Percentiles rank a stretch among this genome's conserved stretches.
Conservation (phyloP, 441 rosid genomes). For the Syzygium syzygioides region DNA sequence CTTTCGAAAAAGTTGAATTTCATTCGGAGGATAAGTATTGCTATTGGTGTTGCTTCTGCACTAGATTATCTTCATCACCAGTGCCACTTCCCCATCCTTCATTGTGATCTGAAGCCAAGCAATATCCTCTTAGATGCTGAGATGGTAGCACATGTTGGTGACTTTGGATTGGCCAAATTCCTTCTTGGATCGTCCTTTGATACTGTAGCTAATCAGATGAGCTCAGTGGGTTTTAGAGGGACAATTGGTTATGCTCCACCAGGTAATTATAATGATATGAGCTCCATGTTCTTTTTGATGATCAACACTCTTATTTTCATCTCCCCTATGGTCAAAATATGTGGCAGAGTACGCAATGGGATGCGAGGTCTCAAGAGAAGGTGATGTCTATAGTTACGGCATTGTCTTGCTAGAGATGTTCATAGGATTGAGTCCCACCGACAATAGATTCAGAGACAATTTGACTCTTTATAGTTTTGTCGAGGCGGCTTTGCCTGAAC, state of each 20-base stretch:
- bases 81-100: neutral
- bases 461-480: neutral
- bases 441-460: neutral
- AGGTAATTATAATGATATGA: neutral
- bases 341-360: neutral
- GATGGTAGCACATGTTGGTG: neutral
- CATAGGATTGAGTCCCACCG: neutral
- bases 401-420: neutral
- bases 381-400: neutral
- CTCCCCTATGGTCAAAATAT: neutral
- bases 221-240: neutral
- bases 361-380: neutral
- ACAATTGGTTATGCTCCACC: neutral
- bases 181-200: neutral
- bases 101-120: neutral
- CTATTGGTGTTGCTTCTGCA: neutral
- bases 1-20: neutral
- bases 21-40: neutral
- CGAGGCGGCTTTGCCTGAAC: neutral
- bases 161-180: neutral
- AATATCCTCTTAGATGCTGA: neutral
- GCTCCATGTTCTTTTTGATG: neutral
- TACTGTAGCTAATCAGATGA: neutral
- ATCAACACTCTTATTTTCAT: neutral
- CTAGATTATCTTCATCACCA: neutral